Evolutionary conservation across 2,329 filamentous ascomycete genomes (phyloP).

Genomic region (Aureobasidium melanogenum): DNA sequence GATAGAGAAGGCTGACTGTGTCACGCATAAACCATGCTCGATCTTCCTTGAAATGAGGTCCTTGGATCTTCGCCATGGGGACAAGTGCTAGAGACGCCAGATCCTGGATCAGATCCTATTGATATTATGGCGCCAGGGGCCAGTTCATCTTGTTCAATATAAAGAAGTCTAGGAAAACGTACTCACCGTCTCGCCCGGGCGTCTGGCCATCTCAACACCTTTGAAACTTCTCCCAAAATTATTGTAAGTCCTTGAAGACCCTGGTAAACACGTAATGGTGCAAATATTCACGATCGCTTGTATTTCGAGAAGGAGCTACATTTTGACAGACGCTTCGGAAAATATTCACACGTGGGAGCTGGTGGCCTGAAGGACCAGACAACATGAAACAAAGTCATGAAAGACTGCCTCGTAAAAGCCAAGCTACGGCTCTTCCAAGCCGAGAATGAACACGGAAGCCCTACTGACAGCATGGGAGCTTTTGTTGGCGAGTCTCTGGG

Average conservation of each 20-base stretch:
- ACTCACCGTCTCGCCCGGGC: neutral
- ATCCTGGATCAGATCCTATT: neutral
- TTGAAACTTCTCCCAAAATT: neutral
- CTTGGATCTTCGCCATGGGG: neutral
- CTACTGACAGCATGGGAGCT: neutral
- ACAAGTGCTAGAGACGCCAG: neutral
- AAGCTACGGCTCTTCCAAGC: neutral
- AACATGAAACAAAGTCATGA: conserved; percentile 1
- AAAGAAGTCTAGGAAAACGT: neutral
- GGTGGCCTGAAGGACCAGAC: neutral
- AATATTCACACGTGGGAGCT: neutral
- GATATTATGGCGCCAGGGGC: neutral
- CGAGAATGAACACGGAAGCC: neutral
- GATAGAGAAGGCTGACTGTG: neutral
- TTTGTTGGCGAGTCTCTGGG: neutral
- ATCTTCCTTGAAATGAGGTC: neutral
- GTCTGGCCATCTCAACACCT: neutral
- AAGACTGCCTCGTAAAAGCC: neutral
- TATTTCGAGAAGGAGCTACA: neutral
- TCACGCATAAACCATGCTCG: neutral
- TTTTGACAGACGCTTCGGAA: neutral
- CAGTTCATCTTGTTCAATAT: conserved; percentile 1
- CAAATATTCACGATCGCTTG: neutral
- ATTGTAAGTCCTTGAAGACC: neutral
- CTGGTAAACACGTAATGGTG: neutral